Percentiles rank a stretch among this genome's conserved stretches.
Evolutionary conservation across 2,329 filamentous ascomycete species (phyloP).

Genomic region (Ilyonectria sp.): DNA sequence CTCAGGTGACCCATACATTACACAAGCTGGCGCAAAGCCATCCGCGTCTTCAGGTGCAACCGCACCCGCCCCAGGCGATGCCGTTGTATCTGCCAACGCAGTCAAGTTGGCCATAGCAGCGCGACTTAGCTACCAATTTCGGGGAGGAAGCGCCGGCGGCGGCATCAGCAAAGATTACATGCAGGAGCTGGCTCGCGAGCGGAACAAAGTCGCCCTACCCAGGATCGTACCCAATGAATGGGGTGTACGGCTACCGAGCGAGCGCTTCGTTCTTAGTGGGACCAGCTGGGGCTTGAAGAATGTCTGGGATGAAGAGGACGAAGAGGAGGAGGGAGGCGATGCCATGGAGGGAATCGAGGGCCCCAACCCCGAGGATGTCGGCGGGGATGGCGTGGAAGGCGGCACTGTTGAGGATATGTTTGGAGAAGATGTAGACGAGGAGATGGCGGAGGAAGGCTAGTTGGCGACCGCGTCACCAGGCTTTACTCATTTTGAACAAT

Average conservation of each 20-base stretch:
- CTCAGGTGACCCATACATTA: constrained; percentile 76
- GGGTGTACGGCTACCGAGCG: constrained; percentile 76
- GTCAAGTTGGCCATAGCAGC: constrained; percentile 81
- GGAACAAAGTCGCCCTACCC: constrained; percentile 78
- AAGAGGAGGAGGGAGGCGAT: constrained; percentile 60
- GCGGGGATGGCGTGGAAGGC: constrained; percentile 64
- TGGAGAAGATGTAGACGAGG: constrained; percentile 69
- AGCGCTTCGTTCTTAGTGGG: constrained; percentile 78
- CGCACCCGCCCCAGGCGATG: constrained; percentile 65
- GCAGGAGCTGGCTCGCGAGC: constrained; percentile 79
- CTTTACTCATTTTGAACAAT: not conserved
- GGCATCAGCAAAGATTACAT: constrained; percentile 82
- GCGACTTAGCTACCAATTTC: constrained; percentile 79
- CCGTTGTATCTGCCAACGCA: constrained; percentile 75
- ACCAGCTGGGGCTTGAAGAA: constrained; percentile 76
- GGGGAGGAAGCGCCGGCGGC: constrained; percentile 66
- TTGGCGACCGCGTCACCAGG: constrained; percentile 20
- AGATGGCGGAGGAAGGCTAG: constrained; percentile 64
- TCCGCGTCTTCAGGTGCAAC: constrained; percentile 65
- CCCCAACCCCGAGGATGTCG: constrained; percentile 58
- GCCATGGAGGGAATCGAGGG: constrained; percentile 66
- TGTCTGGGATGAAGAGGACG: constrained; percentile 68
- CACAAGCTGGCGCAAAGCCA: constrained; percentile 68
- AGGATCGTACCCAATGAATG: constrained; percentile 76
- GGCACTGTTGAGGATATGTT: constrained; percentile 70